Percentiles rank a stretch among this genome's conserved stretches.
Evolutionary conservation across 805 yeast species (phyloP).

Genomic region (Torulaspora maleeae): DNA sequence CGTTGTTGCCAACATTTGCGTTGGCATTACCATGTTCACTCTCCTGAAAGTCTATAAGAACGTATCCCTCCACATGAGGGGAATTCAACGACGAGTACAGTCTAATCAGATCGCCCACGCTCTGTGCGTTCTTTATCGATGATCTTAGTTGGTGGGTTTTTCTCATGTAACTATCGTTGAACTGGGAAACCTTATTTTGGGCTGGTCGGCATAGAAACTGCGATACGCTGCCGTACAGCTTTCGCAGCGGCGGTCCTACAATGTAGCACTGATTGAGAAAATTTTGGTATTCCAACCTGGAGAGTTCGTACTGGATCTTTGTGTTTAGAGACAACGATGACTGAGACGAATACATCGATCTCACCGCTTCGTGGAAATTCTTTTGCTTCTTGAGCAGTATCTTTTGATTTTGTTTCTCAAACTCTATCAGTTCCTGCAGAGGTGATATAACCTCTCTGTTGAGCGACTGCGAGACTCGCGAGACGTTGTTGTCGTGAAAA

Average conservation of each 20-base stretch:
- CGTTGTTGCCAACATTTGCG: not conserved
- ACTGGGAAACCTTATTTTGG: not conserved
- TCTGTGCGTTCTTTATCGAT: constrained; percentile 6
- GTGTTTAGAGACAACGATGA: constrained; percentile 6
- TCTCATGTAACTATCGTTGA: constrained; percentile 1
- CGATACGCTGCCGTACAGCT: constrained; percentile 1
- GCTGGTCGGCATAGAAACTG: not conserved
- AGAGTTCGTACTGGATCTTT: constrained; percentile 16
- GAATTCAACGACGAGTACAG: not conserved
- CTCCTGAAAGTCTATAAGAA: not conserved
- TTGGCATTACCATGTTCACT: not conserved
- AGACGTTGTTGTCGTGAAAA: not conserved
- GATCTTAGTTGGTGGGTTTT: not conserved
- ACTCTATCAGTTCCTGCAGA: constrained; percentile 6
- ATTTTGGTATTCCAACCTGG: constrained; percentile 16
- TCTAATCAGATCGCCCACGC: not conserved
- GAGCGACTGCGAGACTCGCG: not conserved
- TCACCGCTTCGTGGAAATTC: constrained; percentile 15
- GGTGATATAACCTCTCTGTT: constrained; percentile 6
- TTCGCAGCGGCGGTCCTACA: constrained; percentile 10
- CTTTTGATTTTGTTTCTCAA: constrained; percentile 9
- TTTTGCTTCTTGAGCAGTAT: constrained; percentile 8
- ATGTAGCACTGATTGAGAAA: constrained; percentile 7
- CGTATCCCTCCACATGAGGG: constrained; percentile 2
- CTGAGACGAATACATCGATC: constrained; percentile 10